phyloP scores from a whole-genome alignment of 1,284 basidiomycete genomes.

The Violaceomyces palustris region DNA sequence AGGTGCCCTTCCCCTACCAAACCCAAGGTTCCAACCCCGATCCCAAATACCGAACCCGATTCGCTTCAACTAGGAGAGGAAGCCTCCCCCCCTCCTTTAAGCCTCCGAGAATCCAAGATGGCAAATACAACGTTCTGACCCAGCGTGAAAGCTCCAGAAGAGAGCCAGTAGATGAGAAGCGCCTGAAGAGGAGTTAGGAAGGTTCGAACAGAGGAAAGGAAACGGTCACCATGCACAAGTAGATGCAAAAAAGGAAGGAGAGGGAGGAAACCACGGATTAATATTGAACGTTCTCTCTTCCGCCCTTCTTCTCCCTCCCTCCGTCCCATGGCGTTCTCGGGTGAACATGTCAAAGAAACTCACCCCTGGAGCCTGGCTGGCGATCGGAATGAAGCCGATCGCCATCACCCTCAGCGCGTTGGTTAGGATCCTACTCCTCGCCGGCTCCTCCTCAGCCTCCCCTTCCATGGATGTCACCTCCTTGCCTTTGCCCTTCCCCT shows the following conservation, averaged over 20 bases:
- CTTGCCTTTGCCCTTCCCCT: neutral
- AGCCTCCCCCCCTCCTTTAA: no score
- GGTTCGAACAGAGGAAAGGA: neutral
- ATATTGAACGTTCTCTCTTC: no score
- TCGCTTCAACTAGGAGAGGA: no score
- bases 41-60: no score
- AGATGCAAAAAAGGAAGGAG: neutral
- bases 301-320: no score
- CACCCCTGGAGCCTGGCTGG: slow-evolving; percentile 73
- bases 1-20: no score
- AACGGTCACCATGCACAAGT: neutral
- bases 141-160: slow-evolving; percentile 73
- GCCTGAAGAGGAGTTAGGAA: slow-evolving; percentile 56
- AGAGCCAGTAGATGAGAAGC: slow-evolving; percentile 75
- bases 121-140: slow-evolving; percentile 68
- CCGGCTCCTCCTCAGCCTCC: slow-evolving; percentile 17
- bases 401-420: slow-evolving; percentile 63
- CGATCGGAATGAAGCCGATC: slow-evolving; percentile 68
- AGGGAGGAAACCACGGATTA: no score
- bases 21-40: no score
- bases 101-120: no score
- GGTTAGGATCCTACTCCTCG: slow-evolving; percentile 60
- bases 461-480: neutral
- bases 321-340: no score
- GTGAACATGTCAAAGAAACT: no score